Evolutionary conservation across 352 stramenopile species (phyloP), one percentile per base, ranked within the genome.

Genomic region (Phytophthora palmivora): DNA sequence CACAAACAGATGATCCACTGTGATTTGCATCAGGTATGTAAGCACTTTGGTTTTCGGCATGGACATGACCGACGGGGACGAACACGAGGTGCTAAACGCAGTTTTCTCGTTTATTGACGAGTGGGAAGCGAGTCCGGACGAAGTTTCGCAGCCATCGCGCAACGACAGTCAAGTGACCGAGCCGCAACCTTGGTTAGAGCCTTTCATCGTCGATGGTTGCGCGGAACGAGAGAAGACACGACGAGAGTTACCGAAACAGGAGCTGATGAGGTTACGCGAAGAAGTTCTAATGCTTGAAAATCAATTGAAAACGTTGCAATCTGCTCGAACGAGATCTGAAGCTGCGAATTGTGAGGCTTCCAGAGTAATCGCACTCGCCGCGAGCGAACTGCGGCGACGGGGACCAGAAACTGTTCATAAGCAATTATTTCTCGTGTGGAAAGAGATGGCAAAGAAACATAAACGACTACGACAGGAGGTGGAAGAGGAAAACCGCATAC

Each of bases 21-120:
- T 21, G 58, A 67, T 67, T 67, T 67, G 58, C 58, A 48, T 46
- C 37, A n/a, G 0, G 11, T 4, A 8, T 28, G 38, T 47, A 37
- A 52, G 43, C 53, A 38, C 2, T 58, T 24, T 44, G 32, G 21
- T 32, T 42, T 9, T 54, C 32, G 33, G 6, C 10, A 44, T 54
- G 19, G 26, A 50, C 32, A 15, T 44, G 12, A 4, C 14, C 6
- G 33, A 38, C 43, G 26, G 1, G 15, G 26, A 38, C 6, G 43
- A 50, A 22, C 30, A 43, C 37, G 34, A 45, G n/a, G 47, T 42
- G 47, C 14, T 55, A 36, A 9, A 45, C 21, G 47, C 19, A 24
- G 47, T 45, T 6, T 43, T 55, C 34, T 33, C 47, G 15, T 57
- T 46, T 46, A 26, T 57, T 8, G 48, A 57, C n/a, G 34, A 45